Percentiles rank a stretch among this genome's conserved stretches.
Conservation (phyloP, 192 early-diverging fungal species). For the Podila epigama region DNA sequence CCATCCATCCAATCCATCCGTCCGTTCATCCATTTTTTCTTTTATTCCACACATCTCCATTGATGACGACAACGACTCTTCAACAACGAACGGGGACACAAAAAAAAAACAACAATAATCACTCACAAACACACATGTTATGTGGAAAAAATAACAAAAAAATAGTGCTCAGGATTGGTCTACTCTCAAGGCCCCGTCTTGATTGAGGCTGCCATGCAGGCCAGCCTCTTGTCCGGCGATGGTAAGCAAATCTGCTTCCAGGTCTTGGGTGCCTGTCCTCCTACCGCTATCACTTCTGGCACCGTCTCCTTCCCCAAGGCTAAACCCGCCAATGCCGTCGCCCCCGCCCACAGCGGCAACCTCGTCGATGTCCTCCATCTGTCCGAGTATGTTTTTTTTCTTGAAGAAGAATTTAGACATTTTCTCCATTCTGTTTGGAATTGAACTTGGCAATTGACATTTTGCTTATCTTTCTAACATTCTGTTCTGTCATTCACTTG, state of each 20-base stretch:
- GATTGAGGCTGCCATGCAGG: constrained; percentile 46
- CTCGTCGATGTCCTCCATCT: constrained; percentile 56
- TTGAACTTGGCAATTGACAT: too few relatives aligned
- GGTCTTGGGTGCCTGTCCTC: constrained; percentile 51
- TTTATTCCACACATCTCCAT: too few relatives aligned
- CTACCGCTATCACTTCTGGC: constrained; percentile 44
- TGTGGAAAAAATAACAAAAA: too few relatives aligned
- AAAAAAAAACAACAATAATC: too few relatives aligned
- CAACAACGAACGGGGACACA: too few relatives aligned
- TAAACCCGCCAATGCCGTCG: constrained; percentile 43
- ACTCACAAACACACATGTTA: too few relatives aligned
- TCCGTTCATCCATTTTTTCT: too few relatives aligned
- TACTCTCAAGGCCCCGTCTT: constrained; percentile 56
- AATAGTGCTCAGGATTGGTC: constrained; percentile 57
- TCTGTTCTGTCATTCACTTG: neutral
- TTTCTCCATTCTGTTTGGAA: too few relatives aligned
- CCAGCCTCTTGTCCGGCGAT: constrained; percentile 37
- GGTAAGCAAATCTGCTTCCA: constrained; percentile 57
- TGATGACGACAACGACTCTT: too few relatives aligned
- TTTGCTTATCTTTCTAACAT: constrained; percentile 30
- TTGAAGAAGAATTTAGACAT: too few relatives aligned
- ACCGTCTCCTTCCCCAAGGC: constrained; percentile 54
- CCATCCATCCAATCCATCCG: too few relatives aligned
- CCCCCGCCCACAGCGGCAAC: constrained; percentile 24
- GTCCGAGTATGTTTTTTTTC: constrained; percentile 53